A percentile compares a stretch with the other conserved stretches of the same genome.
phyloP scores from a whole-genome alignment of 352 stramenopile genomes.

The Pythium vanterpoolii region DNA sequence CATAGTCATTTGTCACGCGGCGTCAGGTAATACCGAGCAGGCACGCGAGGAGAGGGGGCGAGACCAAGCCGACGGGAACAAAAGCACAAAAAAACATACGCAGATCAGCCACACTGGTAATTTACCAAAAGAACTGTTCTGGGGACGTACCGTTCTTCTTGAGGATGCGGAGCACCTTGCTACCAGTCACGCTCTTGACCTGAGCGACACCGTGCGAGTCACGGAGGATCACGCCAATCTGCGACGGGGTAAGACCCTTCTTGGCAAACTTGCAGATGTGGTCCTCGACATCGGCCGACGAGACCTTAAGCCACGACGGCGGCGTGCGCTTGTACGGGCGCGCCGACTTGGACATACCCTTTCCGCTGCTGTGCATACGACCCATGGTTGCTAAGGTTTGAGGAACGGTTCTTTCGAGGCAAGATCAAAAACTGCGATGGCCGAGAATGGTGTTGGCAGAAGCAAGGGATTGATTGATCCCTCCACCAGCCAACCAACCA shows the following conservation, averaged over 20 bases:
- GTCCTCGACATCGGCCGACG: conserved; percentile 95
- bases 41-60: not conserved
- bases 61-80: conserved; percentile 5
- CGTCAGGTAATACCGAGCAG: conserved; percentile 84
- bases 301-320: conserved; percentile 98
- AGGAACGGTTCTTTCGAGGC: conserved; percentile 35
- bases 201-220: conserved; percentile 99
- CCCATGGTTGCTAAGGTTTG: conserved; percentile 87
- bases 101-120: conserved; percentile 13
- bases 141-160: conserved; percentile 95
- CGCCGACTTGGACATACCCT: conserved; percentile 99
- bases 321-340: conserved; percentile 99
- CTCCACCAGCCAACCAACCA: conserved; percentile 37
- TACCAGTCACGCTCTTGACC: conserved; percentile 98
- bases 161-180: conserved; percentile 99
- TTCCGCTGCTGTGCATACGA: conserved; percentile 98
- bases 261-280: conserved; percentile 99
- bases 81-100: conserved; percentile 22
- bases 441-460: too few species aligned
- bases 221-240: conserved; percentile 99
- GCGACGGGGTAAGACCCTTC: conserved; percentile 95
- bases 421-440: conserved; percentile 65
- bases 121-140: not conserved
- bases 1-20: conserved; percentile 45
- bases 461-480: not conserved